These are phyloP conservation scores for Podospora pseudopauciseta DNA, from an alignment of 495 filamentous ascomycete genomes.

Conservation along the genomic window DNA sequence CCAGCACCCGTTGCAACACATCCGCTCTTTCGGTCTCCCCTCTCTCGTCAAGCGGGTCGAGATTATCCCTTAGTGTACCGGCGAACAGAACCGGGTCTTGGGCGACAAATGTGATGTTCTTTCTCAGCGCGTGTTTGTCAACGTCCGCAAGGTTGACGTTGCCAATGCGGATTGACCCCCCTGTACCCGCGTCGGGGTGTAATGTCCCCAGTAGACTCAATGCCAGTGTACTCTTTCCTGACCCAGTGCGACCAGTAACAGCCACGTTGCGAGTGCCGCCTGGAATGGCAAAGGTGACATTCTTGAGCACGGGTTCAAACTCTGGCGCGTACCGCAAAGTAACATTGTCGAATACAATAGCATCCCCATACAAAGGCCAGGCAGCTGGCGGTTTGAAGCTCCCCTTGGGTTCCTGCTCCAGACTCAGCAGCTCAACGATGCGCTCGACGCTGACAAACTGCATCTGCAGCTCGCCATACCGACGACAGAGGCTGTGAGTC, in stretches of 20 bases:
- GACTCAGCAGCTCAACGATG: constrained; percentile 69
- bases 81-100: constrained; percentile 61
- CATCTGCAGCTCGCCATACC: constrained; percentile 82
- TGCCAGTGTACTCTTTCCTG: constrained; percentile 60
- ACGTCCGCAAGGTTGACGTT: constrained; percentile 48
- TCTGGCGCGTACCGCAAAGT: constrained; percentile 74
- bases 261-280: constrained; percentile 64
- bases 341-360: constrained; percentile 71
- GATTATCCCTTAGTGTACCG: constrained; percentile 52
- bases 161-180: constrained; percentile 54
- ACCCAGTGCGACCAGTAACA: constrained; percentile 61
- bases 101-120: constrained; percentile 57
- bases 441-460: constrained; percentile 85
- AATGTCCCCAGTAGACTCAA: constrained; percentile 54
- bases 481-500: constrained; percentile 68
- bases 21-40: constrained; percentile 45
- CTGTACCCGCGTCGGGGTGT: constrained; percentile 44
- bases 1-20: constrained; percentile 44
- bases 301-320: constrained; percentile 62
- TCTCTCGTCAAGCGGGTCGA: constrained; percentile 49
- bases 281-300: constrained; percentile 65
- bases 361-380: constrained; percentile 68
- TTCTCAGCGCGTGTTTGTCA: constrained; percentile 52
- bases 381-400: constrained; percentile 61
- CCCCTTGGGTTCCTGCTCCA: constrained; percentile 69